A percentile compares a stretch with the other conserved stretches of the same genome.
Conservation (phyloP, 2,329 filamentous ascomycete genomes). For the Sporothrix pseudoabietina region DNA sequence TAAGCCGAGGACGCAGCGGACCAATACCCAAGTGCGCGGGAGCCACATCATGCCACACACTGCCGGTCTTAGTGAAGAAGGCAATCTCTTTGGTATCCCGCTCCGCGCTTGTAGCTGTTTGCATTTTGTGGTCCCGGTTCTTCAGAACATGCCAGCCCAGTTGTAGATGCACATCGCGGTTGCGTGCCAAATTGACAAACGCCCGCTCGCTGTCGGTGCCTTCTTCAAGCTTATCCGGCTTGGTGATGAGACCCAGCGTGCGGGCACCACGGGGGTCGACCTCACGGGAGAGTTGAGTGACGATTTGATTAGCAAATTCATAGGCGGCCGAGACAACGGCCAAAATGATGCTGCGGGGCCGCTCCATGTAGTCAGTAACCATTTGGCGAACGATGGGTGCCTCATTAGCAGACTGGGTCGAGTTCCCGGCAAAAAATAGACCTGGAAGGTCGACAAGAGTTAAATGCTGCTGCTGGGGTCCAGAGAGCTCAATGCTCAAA, state of each 20-base stretch:
- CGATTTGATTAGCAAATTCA: slow-evolving; percentile 61
- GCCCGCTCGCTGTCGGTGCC: slow-evolving; percentile 47
- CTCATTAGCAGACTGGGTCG: slow-evolving; percentile 49
- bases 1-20: slow-evolving; percentile 52
- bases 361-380: slow-evolving; percentile 58
- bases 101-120: slow-evolving; percentile 39
- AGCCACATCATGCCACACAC: slow-evolving; percentile 45
- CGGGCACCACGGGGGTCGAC: slow-evolving; percentile 42
- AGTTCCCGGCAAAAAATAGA: slow-evolving; percentile 54
- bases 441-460: slow-evolving; percentile 63
- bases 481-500: slow-evolving; percentile 52
- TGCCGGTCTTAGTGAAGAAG: slow-evolving; percentile 47
- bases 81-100: slow-evolving; percentile 46
- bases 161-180: slow-evolving; percentile 50
- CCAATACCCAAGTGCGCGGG: slow-evolving; percentile 50
- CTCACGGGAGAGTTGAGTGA: slow-evolving; percentile 53
- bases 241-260: slow-evolving; percentile 61
- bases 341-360: slow-evolving; percentile 60
- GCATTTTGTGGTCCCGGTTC: slow-evolving; percentile 49
- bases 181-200: slow-evolving; percentile 49
- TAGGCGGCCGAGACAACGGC: slow-evolving; percentile 60
- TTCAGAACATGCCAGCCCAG: slow-evolving; percentile 58
- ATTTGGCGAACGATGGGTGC: slow-evolving; percentile 51
- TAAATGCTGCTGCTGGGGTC: slow-evolving; percentile 53
- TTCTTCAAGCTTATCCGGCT: slow-evolving; percentile 50